A percentile compares a stretch with the other conserved stretches of the same genome.
Conservation (phyloP, 2,329 filamentous ascomycete species). For the Hirsutella rhossiliensis region DNA sequence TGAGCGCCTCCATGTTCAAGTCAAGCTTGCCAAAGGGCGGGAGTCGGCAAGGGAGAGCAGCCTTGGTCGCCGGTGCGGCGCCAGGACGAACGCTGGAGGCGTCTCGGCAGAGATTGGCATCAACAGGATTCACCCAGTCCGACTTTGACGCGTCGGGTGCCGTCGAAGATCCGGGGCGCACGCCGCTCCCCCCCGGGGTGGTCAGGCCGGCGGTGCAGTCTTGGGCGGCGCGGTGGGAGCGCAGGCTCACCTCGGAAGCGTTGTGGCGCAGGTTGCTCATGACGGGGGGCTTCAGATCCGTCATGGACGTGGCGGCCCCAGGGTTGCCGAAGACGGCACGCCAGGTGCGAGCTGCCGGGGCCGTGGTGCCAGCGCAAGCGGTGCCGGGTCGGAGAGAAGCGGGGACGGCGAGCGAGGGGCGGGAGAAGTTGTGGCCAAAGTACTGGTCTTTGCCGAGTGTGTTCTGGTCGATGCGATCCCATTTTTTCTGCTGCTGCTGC, state of each 20-base stretch:
- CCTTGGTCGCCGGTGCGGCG: neutral
- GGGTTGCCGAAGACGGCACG: constrained; percentile 23
- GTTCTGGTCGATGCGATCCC: constrained; percentile 21
- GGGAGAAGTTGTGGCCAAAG: constrained; percentile 23
- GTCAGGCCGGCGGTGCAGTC: constrained; percentile 22
- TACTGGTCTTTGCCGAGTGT: constrained; percentile 21
- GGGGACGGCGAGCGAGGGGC: constrained; percentile 16
- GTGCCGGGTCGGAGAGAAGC: constrained; percentile 25
- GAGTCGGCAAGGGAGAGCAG: neutral
- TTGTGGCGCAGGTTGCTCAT: constrained; percentile 17
- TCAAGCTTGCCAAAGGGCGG: neutral
- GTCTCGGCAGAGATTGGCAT: constrained; percentile 28
- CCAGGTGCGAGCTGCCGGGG: constrained; percentile 13
- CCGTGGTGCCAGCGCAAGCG: constrained; percentile 19
- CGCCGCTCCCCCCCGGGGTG: constrained; percentile 10
- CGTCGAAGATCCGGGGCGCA: constrained; percentile 13
- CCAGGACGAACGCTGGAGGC: neutral
- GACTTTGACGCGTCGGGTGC: constrained; percentile 19
- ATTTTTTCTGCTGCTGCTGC: constrained; percentile 5
- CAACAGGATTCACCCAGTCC: constrained; percentile 34
- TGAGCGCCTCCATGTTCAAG: too few relatives aligned
- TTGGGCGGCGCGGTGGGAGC: constrained; percentile 16
- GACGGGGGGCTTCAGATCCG: constrained; percentile 25
- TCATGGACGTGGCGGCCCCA: constrained; percentile 29
- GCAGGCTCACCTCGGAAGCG: constrained; percentile 26